A percentile compares a stretch with the other conserved stretches of the same genome.
Conservation (phyloP, 2,329 filamentous ascomycete species). For the Paradendryphiella salina region DNA sequence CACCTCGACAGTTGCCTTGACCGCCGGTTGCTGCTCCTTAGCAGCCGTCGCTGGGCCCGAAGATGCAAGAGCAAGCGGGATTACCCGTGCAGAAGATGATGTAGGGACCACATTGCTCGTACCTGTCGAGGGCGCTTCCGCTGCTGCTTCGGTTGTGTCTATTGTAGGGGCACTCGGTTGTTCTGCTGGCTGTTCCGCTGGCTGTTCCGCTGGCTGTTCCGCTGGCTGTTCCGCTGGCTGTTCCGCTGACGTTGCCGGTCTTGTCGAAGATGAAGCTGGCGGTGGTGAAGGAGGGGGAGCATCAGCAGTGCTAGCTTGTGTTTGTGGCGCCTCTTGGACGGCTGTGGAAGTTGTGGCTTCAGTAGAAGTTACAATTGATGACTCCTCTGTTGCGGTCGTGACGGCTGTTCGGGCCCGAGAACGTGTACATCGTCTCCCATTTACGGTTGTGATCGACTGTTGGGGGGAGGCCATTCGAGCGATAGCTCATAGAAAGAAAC, state of each 20-base stretch:
- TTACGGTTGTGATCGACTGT: constrained; percentile 45
- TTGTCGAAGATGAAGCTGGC: constrained; percentile 19
- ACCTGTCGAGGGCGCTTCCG: constrained; percentile 41
- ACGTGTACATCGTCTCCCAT: constrained; percentile 46
- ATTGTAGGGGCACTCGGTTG: constrained; percentile 25
- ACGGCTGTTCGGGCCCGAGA: constrained; percentile 40
- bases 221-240: constrained; percentile 16
- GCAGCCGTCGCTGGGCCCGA: constrained; percentile 19
- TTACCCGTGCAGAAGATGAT: constrained; percentile 25
- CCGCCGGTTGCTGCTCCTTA: background rate
- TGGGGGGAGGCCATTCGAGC: constrained; percentile 47
- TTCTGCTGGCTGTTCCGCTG: constrained; percentile 12
- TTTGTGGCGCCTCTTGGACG: constrained; percentile 26
- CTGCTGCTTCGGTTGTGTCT: constrained; percentile 30
- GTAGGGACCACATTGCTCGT: constrained; percentile 39
- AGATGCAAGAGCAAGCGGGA: constrained; percentile 27
- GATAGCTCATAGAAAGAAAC: constrained; percentile 39
- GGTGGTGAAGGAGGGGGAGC: constrained; percentile 20
- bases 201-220: constrained; percentile 13
- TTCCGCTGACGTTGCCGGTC: constrained; percentile 18
- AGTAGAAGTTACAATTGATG: constrained; percentile 26
- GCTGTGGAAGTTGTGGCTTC: constrained; percentile 25
- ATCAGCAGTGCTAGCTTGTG: constrained; percentile 27
- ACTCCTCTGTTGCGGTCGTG: constrained; percentile 26
- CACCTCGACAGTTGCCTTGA: constrained; percentile 9